phyloP scores from a whole-genome alignment of 1,284 basidiomycete species.

The Moesziomyces parantarcticus region DNA sequence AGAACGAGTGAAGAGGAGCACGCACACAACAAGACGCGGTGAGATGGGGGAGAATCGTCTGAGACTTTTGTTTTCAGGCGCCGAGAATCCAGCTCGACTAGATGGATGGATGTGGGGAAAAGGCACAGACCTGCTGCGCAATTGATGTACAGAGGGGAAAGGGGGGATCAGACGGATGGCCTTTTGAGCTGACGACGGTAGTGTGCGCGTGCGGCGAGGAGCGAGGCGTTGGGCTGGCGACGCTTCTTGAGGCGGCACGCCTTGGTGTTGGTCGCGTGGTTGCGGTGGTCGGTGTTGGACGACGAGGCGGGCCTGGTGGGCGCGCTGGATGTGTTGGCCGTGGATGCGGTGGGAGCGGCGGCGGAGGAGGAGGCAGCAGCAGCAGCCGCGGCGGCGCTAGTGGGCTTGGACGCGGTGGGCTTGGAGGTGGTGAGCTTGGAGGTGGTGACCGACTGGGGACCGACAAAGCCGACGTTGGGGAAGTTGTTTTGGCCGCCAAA shows the following conservation, averaged over 20 bases:
- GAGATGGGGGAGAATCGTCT: too few species aligned
- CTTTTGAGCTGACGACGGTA: constrained; percentile 19
- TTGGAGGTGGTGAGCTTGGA: constrained; percentile 5
- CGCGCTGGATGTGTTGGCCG: not conserved
- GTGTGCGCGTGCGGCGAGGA: constrained; percentile 22
- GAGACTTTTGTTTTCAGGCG: too few species aligned
- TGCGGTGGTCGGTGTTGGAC: constrained; percentile 4
- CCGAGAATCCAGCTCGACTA: not conserved
- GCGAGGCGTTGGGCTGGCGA: constrained; percentile 13
- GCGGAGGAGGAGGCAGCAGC: constrained; percentile 1
- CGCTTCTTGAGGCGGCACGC: constrained; percentile 27
- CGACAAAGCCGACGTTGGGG: constrained; percentile 1
- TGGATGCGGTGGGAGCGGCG: too few species aligned
- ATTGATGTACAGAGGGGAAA: too few species aligned
- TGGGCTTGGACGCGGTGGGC: constrained; percentile 1
- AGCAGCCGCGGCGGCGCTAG: not conserved
- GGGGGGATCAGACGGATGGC: not conserved
- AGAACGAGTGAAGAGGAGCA: too few species aligned
- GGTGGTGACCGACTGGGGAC: not conserved
- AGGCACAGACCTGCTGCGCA: not conserved
- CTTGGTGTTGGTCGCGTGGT: constrained; percentile 8
- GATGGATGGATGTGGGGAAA: not conserved
- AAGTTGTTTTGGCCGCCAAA: constrained; percentile 23
- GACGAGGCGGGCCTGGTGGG: not conserved
- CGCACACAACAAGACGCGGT: too few species aligned